phyloP scores from a whole-genome alignment of 2,329 filamentous ascomycete species.

The Dothideomycetidae sp. region DNA sequence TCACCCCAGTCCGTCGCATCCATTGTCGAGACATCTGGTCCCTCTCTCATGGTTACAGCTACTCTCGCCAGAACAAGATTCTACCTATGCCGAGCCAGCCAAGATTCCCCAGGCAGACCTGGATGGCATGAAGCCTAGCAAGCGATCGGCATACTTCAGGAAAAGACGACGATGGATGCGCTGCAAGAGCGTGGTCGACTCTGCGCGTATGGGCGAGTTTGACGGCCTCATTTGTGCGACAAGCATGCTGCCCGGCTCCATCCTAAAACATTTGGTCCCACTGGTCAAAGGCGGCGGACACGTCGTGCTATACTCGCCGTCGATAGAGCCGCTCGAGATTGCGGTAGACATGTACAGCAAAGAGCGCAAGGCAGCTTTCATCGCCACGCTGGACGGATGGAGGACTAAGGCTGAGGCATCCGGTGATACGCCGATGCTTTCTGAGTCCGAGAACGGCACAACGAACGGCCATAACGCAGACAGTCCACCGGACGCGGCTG shows the following conservation, averaged over 20 bases:
- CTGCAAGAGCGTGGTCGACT: slow-evolving; percentile 57
- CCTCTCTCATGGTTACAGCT: slow-evolving; percentile 87
- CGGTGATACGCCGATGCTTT: slow-evolving; percentile 1
- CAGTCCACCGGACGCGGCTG: not conserved
- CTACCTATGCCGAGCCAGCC: slow-evolving; percentile 56
- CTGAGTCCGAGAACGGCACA: not conserved
- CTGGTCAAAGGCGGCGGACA: slow-evolving; percentile 71
- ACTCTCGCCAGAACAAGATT: slow-evolving; percentile 59
- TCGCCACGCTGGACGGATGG: slow-evolving; percentile 27
- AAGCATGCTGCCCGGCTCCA: slow-evolving; percentile 63
- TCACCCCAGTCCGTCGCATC: slow-evolving; percentile 50
- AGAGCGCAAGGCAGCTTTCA: slow-evolving; percentile 62
- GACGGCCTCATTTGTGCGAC: slow-evolving; percentile 72
- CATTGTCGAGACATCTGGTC: slow-evolving; percentile 67
- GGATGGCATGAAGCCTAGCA: slow-evolving; percentile 61
- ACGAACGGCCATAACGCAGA: not conserved
- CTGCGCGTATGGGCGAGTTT: slow-evolving; percentile 61
- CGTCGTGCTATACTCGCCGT: slow-evolving; percentile 72
- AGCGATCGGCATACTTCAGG: slow-evolving; percentile 71
- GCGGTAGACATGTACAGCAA: slow-evolving; percentile 77
- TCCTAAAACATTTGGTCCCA: slow-evolving; percentile 63
- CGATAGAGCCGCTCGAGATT: slow-evolving; percentile 61
- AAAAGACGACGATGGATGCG: slow-evolving; percentile 75
- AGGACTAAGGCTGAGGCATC: slow-evolving; percentile 16
- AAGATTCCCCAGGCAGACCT: slow-evolving; percentile 46